Evolutionary conservation across 176 grass and related monocot genomes (phyloP).

Genomic region (bread wheat (Triticum aestivum)): DNA sequence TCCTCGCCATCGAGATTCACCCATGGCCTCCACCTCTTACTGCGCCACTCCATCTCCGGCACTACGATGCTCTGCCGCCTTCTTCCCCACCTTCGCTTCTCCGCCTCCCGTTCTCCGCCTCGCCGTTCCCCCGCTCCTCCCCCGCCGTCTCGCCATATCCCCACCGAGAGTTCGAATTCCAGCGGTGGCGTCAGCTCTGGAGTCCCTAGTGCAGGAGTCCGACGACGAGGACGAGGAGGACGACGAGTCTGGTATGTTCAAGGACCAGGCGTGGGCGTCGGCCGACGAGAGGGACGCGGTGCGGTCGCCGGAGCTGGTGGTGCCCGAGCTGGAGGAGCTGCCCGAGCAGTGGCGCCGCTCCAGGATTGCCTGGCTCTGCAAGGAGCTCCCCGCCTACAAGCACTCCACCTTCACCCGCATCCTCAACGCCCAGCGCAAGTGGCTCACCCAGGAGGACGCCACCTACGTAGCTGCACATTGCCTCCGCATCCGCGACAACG

Average conservation of each 20-base stretch:
- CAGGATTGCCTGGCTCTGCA: constrained; percentile 96
- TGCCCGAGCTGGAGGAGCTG: constrained; percentile 80
- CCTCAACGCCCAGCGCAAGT: constrained; percentile 96
- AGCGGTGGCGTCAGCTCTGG: constrained; percentile 28
- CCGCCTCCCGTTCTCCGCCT: constrained; percentile 18
- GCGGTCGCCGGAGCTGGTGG: constrained; percentile 62
- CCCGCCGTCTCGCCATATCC: constrained; percentile 9
- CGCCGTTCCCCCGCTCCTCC: constrained; percentile 6
- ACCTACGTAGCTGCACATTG: constrained; percentile 88
- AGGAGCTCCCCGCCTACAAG: constrained; percentile 97
- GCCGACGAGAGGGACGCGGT: constrained; percentile 55
- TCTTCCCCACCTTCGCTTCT: constrained; percentile 28
- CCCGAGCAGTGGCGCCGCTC: constrained; percentile 94
- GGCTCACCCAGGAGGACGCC: constrained; percentile 83
- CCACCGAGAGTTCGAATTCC: not conserved
- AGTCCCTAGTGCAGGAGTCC: constrained; percentile 30
- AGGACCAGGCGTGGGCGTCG: constrained; percentile 39
- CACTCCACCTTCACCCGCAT: constrained; percentile 87
- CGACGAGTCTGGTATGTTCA: constrained; percentile 20
- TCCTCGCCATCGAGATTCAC: constrained; percentile 18
- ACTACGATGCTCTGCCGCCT: constrained; percentile 26
- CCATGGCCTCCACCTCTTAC: constrained; percentile 38
- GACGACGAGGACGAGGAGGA: constrained; percentile 35
- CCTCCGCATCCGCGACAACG: constrained; percentile 86
- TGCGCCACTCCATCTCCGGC: constrained; percentile 36